phyloP scores from a whole-genome alignment of 345 rosid species.

The Clarkia xantiana region DNA sequence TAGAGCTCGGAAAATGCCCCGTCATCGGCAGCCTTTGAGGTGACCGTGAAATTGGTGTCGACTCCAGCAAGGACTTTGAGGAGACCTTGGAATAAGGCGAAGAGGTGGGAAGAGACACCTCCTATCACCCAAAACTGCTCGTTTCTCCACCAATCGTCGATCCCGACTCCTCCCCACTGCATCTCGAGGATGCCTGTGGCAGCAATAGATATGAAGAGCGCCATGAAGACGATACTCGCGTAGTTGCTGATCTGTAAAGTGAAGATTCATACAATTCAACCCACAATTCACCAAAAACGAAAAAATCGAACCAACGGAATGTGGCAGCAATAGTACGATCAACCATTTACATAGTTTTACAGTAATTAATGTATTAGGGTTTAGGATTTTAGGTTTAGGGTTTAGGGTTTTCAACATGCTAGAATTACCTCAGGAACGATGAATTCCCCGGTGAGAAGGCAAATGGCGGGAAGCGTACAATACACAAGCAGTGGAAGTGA shows the following conservation, averaged over 20 bases:
- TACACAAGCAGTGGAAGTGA: constrained; percentile 73
- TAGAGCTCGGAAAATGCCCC: constrained; percentile 87
- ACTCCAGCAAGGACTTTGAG: constrained; percentile 91
- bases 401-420: constrained; percentile 7
- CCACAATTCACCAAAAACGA: no score
- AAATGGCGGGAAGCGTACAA: constrained; percentile 80
- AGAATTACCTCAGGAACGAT: constrained; percentile 98
- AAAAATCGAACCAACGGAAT: no score
- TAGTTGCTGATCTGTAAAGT: constrained; percentile 73
- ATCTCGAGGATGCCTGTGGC: constrained; percentile 86
- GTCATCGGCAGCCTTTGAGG: constrained; percentile 85
- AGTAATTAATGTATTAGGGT: no score
- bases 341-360: no score
- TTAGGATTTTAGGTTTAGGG: constrained; percentile 5
- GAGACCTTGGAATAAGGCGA: constrained; percentile 85
- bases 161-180: constrained; percentile 96
- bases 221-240: constrained; percentile 73
- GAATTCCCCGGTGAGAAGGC: constrained; percentile 61
- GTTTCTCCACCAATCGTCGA: constrained; percentile 96
- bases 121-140: constrained; percentile 99
- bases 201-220: constrained; percentile 80
- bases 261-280: constrained; percentile 1
- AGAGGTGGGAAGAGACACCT: constrained; percentile 81
- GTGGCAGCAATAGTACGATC: no score
- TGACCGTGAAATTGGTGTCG: constrained; percentile 78